Evolutionary conservation across 768 basidiomycete genomes (phyloP), one percentile per base, ranked within the genome.

Genomic region (Suillus subalutaceus): DNA sequence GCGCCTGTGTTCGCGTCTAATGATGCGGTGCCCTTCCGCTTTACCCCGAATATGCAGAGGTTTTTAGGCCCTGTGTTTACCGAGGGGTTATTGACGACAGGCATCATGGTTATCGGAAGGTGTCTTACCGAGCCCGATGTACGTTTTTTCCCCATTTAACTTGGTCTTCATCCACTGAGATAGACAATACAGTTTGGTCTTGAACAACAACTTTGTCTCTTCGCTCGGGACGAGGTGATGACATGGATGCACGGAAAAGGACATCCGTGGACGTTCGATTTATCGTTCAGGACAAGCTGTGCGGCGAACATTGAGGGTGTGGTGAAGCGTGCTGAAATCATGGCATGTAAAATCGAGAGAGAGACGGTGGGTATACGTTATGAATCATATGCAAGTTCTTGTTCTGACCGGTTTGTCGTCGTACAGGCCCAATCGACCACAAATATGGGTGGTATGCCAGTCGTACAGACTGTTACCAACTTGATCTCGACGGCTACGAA

Each of bases 11-110:
- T 94, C 73, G 85, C 86, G 16, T 91, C 92, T 20, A 88, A 82
- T 69, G 97, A 99, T 71, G 84, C 89, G 3, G 95, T 98, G 6
- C 97, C 97, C 0, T 99, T 99, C 91, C 90, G 97, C 44, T 88
- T 97, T 69, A 99, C 97, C 5, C 96, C 96, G 4, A 98, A 97
- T 78, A 87, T 99, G 82, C 97, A 99, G 78, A 85, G 86, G 68
- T 96, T 99, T 81, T 79, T 99, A 44, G 94, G 94, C 1, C 91
- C 92, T 2, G 86, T 94, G 63, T 90, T 93, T 50, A 92, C 90
- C 1, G 97, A 99, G 76, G 97, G 97, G 9, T 79, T 97, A 44
- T 80, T 99, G 50, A 89, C 93, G 0, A 86, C 92, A 9, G 89
- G 92, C 5, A 88, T 97, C 61, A 91, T 97, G 84, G 92, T 96